A percentile compares a stretch with the other conserved stretches of the same genome.
Conservation (phyloP, 2,329 filamentous ascomycete genomes). For the Rachicladosporium sp. region DNA sequence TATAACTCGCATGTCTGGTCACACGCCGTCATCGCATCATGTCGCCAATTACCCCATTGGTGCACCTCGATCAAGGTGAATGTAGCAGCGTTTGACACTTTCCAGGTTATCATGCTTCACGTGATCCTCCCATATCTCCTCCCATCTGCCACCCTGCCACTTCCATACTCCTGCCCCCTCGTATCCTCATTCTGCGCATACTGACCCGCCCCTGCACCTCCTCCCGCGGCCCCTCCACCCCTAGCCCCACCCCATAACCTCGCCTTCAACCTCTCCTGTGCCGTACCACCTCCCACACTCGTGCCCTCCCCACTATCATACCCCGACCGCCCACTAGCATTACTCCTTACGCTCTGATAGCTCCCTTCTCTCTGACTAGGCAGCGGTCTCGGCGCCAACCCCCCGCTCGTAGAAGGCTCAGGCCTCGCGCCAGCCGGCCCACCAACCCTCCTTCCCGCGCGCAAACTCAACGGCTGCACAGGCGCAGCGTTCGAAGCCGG, state of each 20-base stretch:
- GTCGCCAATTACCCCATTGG: too few relatives aligned
- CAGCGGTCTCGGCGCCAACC: conserved; percentile 40
- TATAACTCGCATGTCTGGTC: too few relatives aligned
- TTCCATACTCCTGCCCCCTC: conserved; percentile 8
- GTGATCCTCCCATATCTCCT: conserved; percentile 2
- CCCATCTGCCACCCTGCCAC: conserved; percentile 5
- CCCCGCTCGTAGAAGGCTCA: conserved; percentile 25
- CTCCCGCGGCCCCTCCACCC: conserved; percentile 4
- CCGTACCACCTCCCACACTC: conserved; percentile 40
- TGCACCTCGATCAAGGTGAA: not conserved
- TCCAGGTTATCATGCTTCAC: not conserved
- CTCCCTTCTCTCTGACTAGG: conserved; percentile 64
- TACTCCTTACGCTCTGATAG: conserved; percentile 46
- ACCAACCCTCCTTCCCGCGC: conserved; percentile 12
- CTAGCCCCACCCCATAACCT: conserved; percentile 46
- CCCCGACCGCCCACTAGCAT: conserved; percentile 25
- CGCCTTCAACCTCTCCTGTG: conserved; percentile 73
- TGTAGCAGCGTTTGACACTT: not conserved
- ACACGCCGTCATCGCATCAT: too few relatives aligned
- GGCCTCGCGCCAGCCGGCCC: conserved; percentile 8
- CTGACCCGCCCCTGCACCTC: not conserved
- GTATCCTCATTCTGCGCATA: conserved; percentile 1
- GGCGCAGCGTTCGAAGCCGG: conserved; percentile 23
- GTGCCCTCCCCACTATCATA: conserved; percentile 29
- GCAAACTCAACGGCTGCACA: conserved; percentile 33